These are phyloP conservation scores for Penicillium sp. DNA, from an alignment of 2,329 filamentous ascomycete genomes.

Conservation along the genomic window DNA sequence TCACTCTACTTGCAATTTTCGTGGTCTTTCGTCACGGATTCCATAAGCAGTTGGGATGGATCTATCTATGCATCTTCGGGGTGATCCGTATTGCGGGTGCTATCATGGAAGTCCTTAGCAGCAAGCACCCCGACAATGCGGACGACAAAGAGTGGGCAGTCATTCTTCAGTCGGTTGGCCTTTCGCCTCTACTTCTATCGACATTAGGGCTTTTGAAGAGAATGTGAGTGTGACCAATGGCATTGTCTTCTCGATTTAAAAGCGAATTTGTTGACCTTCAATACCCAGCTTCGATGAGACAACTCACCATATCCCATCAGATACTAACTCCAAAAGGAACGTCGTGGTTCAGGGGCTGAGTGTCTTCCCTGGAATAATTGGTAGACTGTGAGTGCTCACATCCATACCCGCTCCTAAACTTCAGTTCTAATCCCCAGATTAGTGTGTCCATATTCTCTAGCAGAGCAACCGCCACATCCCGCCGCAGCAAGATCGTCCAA, in stretches of 20 bases:
- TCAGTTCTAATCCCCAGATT: not conserved
- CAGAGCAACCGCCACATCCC: conserved; percentile 1
- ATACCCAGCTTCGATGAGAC: conserved; percentile 4
- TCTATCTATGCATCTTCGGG: conserved; percentile 2
- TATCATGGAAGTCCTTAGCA: conserved; percentile 4
- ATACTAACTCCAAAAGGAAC: conserved; percentile 1
- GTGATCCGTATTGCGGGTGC: conserved; percentile 5
- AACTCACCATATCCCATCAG: not conserved
- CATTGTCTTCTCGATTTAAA: too few relatives aligned
- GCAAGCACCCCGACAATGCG: not conserved
- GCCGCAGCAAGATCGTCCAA: conserved; percentile 3
- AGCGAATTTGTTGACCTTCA: not conserved
- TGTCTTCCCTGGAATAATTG: not conserved
- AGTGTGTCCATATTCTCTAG: conserved; percentile 1
- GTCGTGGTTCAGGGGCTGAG: not conserved
- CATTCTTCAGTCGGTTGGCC: conserved; percentile 4
- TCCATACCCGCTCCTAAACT: not conserved
- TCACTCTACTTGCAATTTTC: not conserved
- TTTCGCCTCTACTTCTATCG: conserved; percentile 3
- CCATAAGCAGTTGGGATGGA: conserved; percentile 9
- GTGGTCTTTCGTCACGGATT: conserved; percentile 7
- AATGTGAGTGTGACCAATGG: not conserved
- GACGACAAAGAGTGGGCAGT: conserved; percentile 5
- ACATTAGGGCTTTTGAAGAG: conserved; percentile 5
- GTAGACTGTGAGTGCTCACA: not conserved